Evolutionary conservation across 768 basidiomycete species (phyloP).

Genomic region (Amanita molliuscula): DNA sequence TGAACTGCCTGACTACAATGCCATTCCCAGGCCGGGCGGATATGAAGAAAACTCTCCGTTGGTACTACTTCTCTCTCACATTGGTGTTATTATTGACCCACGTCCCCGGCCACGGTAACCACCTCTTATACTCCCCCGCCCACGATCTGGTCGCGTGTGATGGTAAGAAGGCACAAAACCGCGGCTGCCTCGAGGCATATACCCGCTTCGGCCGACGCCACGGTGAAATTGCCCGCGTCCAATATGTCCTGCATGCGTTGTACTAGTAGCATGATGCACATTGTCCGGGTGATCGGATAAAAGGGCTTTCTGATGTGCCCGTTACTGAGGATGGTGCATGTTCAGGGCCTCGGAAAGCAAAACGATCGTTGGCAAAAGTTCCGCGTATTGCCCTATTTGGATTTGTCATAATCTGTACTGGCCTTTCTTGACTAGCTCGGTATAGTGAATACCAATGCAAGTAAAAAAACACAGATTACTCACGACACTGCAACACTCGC

Average conservation of each 20-base stretch:
- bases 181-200: constrained; percentile 16
- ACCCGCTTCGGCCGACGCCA: constrained; percentile 18
- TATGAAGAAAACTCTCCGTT: too few species aligned
- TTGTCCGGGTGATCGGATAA: constrained; percentile 11
- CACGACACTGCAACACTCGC: constrained; percentile 35
- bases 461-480: constrained; percentile 7
- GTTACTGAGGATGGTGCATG: constrained; percentile 2
- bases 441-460: constrained; percentile 6
- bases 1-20: too few species aligned
- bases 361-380: constrained; percentile 20
- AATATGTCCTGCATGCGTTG: constrained; percentile 6
- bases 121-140: constrained; percentile 22
- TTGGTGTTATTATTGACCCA: constrained; percentile 14
- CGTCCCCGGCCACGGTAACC: constrained; percentile 29
- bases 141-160: constrained; percentile 15
- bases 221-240: constrained; percentile 17
- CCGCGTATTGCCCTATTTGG: constrained; percentile 46
- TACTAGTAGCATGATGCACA: neutral
- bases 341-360: constrained; percentile 10
- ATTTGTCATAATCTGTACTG: constrained; percentile 69
- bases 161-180: constrained; percentile 14
- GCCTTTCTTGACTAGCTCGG: constrained; percentile 18
- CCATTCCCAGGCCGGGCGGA: too few species aligned
- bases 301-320: neutral
- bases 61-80: too few species aligned